phyloP scores from a whole-genome alignment of 441 rosid species.

The Gossypium schwendimanii region DNA sequence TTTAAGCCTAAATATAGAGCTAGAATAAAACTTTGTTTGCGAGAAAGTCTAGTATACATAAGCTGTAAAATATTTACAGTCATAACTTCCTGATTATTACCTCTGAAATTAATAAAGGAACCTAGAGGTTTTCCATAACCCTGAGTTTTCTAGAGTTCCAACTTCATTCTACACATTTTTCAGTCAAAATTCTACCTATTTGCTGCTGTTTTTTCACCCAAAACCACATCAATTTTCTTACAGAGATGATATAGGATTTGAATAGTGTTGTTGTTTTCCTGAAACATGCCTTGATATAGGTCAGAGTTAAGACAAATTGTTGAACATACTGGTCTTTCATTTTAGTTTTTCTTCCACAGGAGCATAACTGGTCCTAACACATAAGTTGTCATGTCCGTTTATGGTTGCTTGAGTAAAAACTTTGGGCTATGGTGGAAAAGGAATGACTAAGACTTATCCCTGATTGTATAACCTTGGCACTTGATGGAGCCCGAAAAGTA shows the following conservation, averaged over 20 bases:
- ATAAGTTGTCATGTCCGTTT: too few relatives aligned
- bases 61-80: neutral
- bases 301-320: neutral
- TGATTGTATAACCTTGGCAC: neutral
- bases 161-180: neutral
- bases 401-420: neutral
- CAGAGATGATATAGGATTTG: neutral
- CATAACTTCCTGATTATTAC: neutral
- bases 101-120: neutral
- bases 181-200: neutral
- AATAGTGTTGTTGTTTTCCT: neutral
- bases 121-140: neutral
- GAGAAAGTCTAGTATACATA: neutral
- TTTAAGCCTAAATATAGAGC: neutral
- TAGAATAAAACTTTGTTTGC: neutral
- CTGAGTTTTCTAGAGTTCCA: neutral
- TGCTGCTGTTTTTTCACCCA: neutral
- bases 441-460: neutral
- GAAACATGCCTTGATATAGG: neutral
- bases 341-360: neutral
- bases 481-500: neutral
- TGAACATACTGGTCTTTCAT: neutral
- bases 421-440: neutral
- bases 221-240: neutral
- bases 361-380: too few relatives aligned